These are phyloP conservation scores for Penicillium sp. DNA, from an alignment of 2,329 filamentous ascomycete species.

Conservation along the genomic window DNA sequence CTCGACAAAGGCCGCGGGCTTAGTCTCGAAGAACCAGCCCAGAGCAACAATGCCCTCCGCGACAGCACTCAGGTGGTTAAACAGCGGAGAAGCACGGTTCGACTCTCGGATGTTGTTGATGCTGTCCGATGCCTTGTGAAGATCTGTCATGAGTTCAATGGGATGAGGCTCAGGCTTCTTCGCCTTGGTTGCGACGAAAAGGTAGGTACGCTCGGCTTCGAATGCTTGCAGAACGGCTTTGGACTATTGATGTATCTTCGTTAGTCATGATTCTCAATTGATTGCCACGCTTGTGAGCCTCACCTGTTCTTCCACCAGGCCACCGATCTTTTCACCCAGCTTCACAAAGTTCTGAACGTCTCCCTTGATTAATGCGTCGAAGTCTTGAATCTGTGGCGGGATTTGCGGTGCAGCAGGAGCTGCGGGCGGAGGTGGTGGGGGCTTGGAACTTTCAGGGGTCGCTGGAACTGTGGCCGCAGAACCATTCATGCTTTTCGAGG, in stretches of 20 bases:
- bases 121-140: slow-evolving; percentile 79
- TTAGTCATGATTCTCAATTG: background rate
- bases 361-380: slow-evolving; percentile 75
- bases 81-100: slow-evolving; percentile 74
- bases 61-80: slow-evolving; percentile 83
- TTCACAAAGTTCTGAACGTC: slow-evolving; percentile 79
- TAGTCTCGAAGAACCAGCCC: slow-evolving; percentile 85
- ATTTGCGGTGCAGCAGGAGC: slow-evolving; percentile 62
- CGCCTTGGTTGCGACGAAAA: slow-evolving; percentile 85
- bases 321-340: slow-evolving; percentile 77
- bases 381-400: slow-evolving; percentile 82
- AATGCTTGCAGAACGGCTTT: slow-evolving; percentile 69
- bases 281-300: slow-evolving; percentile 25
- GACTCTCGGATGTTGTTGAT: slow-evolving; percentile 81
- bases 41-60: slow-evolving; percentile 88
- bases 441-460: slow-evolving; percentile 31
- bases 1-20: slow-evolving; percentile 82
- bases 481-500: slow-evolving; percentile 39
- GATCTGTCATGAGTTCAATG: slow-evolving; percentile 78
- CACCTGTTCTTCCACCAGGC: slow-evolving; percentile 79
- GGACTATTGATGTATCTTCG: slow-evolving; percentile 44
- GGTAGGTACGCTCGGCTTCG: slow-evolving; percentile 81
- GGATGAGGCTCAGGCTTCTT: slow-evolving; percentile 84
- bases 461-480: slow-evolving; percentile 29
- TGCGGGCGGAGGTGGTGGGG: slow-evolving; percentile 48